These are phyloP conservation scores for Paramecium pentaurelia DNA, from an alignment of 73 alveolate species.

Conservation along the genomic window DNA sequence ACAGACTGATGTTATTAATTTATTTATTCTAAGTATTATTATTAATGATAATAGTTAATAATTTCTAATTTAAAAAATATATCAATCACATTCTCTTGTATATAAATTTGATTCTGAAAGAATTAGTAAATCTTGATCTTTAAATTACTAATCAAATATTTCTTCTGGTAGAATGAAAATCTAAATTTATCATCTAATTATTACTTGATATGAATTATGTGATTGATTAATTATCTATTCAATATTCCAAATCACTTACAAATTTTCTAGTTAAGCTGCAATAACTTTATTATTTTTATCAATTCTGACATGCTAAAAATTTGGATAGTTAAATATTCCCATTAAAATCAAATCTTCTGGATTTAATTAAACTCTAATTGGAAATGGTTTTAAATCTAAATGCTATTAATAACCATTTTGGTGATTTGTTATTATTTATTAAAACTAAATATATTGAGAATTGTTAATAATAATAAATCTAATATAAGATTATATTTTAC, in stretches of 20 bases:
- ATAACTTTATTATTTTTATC: not conserved
- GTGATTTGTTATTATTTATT: not conserved
- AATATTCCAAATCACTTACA: not conserved
- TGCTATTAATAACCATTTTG: not conserved
- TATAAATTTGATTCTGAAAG: not conserved
- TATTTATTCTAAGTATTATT: not conserved
- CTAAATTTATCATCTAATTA: not conserved
- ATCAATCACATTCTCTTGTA: not conserved
- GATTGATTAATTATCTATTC: not conserved
- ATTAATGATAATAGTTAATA: no score
- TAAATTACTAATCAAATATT: not conserved
- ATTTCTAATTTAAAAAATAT: not conserved
- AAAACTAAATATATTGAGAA: not conserved
- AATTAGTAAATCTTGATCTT: not conserved
- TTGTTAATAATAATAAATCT: not conserved
- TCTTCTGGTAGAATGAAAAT: not conserved
- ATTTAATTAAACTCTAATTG: not conserved
- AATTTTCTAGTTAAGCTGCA: not conserved
- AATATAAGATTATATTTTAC: not conserved
- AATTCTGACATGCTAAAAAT: not conserved
- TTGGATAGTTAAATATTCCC: not conserved
- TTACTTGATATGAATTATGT: not conserved
- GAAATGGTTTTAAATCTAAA: not conserved
- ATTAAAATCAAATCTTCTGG: slow-evolving; percentile 6
- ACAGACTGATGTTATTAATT: not conserved